Evolutionary conservation across 1,284 basidiomycete species (phyloP).

Genomic region (Somion occarium): DNA sequence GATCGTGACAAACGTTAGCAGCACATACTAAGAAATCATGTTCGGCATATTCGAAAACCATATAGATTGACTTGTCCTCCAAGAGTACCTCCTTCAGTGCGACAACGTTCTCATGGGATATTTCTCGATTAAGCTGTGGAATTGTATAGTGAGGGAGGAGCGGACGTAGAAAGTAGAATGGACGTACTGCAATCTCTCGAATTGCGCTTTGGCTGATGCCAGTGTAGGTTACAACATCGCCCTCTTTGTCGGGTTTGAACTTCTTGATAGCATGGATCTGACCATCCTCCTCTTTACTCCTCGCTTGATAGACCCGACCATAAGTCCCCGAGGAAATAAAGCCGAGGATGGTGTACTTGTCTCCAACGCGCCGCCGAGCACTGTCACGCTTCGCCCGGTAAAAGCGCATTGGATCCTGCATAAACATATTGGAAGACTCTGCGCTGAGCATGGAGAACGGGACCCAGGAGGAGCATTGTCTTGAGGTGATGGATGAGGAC

Average conservation of each 20-base stretch:
- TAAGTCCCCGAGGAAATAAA: conserved; percentile 99
- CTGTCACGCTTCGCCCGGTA: conserved; percentile 78
- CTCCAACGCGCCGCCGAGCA: conserved; percentile 61
- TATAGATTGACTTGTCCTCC: conserved; percentile 97
- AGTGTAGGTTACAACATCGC: conserved; percentile 89
- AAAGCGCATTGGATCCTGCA: conserved; percentile 70
- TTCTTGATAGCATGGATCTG: conserved; percentile 96
- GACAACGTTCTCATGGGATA: conserved; percentile 90
- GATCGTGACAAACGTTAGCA: neutral
- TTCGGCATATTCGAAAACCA: conserved; percentile 99
- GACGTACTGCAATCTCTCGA: conserved; percentile 87
- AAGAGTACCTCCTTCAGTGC: conserved; percentile 92
- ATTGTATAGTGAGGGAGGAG: neutral
- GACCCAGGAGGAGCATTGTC: too few species aligned
- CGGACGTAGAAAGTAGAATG: neutral
- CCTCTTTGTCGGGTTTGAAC: conserved; percentile 99
- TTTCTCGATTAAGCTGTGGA: conserved; percentile 84
- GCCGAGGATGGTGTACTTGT: conserved; percentile 89
- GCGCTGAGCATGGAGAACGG: too few species aligned
- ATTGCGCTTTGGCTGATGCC: conserved; percentile 98
- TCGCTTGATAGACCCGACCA: conserved; percentile 96
- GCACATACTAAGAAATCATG: conserved; percentile 89
- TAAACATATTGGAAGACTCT: neutral
- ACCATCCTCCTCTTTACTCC: conserved; percentile 63
- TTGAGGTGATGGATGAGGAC: too few species aligned